Base-by-base conservation (phyloP, 2,329 filamentous ascomycete genomes). In the Orbilia ellipsospora region DNA sequence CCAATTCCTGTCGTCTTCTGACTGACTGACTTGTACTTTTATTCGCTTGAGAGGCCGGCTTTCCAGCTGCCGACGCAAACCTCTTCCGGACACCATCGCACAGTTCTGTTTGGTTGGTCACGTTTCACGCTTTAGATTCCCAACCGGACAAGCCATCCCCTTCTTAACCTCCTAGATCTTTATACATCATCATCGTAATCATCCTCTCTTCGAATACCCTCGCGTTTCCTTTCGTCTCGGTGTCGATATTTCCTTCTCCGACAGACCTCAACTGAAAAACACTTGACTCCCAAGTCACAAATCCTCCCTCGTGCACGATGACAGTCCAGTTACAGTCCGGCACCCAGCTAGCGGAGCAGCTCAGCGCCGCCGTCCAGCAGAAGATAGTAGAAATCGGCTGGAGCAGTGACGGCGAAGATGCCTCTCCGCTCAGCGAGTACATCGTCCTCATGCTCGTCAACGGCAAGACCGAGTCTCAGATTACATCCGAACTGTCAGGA, bases 371-470 rank as follows among this genome's bases (percentile, higher is more conserved):
- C 50, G 93, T 98, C 77, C 92, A 95, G 83, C 91, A 92, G 36
- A 98, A 98, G 85, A 86, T 99, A 70, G 88, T 93, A 73, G 94
- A 99, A 83, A 90, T 94, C 78, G 94, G 94, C 80, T 98, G 95
- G 94, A 93, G 90, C 77, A 90, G 91, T 31, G 90, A 90, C 79
- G 91, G 90, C 77, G 91, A 92, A 79, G 88, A 89, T 80, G 93
- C 94, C 82, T 90, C 90, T 23, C 92, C 93, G 44, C 88, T 99
- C 73, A 90, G 93, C 73, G 95, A 99, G 84, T 99, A 98, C 84
- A 95, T 99, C 79, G 91, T 98, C 73, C 88, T 98, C 77, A 97
- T 98, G 94, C 88, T 99, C 36, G 92, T 92, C 77, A 98, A 97
- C 83, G 93, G 94, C 80, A 97, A 97, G 83, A 93, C 91, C 2